Conservation (phyloP, 2,329 filamentous ascomycete genomes). For the Arthroderma uncinatum region DNA sequence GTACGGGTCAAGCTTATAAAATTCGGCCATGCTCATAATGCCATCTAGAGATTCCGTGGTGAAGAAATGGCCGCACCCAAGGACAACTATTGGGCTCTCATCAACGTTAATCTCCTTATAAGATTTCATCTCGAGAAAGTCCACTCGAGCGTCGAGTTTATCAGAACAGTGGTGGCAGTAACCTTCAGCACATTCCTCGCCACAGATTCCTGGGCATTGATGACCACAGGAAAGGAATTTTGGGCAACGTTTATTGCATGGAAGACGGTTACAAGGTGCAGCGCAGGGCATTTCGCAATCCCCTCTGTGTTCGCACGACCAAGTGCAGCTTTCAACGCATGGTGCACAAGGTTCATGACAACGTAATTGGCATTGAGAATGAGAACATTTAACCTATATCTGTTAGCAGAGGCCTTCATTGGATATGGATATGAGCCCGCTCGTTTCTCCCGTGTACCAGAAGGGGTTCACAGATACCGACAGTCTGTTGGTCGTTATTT, state of each 20-base stretch:
- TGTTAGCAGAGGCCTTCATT: conserved; percentile 36
- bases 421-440: too few relatives aligned
- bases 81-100: conserved; percentile 51
- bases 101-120: conserved; percentile 51
- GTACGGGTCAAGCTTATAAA: conserved; percentile 22
- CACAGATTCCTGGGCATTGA: conserved; percentile 54
- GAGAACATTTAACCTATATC: conserved; percentile 39
- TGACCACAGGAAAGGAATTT: conserved; percentile 48
- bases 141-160: conserved; percentile 38
- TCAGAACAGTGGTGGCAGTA: conserved; percentile 49
- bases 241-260: conserved; percentile 51
- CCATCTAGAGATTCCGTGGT: conserved; percentile 52
- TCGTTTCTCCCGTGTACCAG: too few relatives aligned
- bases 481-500: too few relatives aligned
- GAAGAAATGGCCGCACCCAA: conserved; percentile 52
- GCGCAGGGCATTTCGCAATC: conserved; percentile 48
- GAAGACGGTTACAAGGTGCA: conserved; percentile 55
- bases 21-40: conserved; percentile 41
- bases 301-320: conserved; percentile 43
- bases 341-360: conserved; percentile 53
- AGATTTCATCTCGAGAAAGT: conserved; percentile 44
- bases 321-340: conserved; percentile 48
- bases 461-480: too few relatives aligned
- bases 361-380: conserved; percentile 44
- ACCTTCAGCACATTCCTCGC: conserved; percentile 43